Evolutionary conservation across 345 rosid species (phyloP).

Genomic region (Crucihimalaya himalaica): DNA sequence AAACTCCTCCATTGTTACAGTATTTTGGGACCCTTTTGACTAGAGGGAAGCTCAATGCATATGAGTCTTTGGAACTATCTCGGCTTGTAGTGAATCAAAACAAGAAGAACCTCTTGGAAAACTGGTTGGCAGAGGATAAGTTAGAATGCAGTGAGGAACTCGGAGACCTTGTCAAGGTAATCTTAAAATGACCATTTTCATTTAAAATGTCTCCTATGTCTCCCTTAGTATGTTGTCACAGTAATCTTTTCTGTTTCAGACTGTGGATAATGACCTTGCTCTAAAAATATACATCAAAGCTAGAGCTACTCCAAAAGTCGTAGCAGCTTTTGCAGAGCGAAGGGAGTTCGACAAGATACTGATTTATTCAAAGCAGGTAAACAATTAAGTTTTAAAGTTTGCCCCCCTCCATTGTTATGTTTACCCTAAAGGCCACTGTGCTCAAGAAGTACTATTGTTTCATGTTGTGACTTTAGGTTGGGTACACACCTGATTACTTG

Average conservation of each 20-base stretch:
- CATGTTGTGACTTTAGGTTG: conserved; percentile 65
- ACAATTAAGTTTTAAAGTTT: not conserved
- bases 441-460: conserved; percentile 20
- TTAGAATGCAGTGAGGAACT: conserved; percentile 98
- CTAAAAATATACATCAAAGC: conserved; percentile 97
- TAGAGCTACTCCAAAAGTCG: conserved; percentile 99
- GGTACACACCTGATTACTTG: conserved; percentile 96
- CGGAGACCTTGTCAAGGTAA: conserved; percentile 99
- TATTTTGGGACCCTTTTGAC: conserved; percentile 98
- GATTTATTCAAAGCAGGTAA: conserved; percentile 97
- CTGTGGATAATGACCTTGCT: conserved; percentile 99
- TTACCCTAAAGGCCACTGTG: conserved; percentile 14
- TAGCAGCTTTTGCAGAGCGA: conserved; percentile 99
- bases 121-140: conserved; percentile 99
- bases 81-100: conserved; percentile 99
- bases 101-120: conserved; percentile 98
- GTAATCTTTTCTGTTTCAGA: conserved; percentile 52
- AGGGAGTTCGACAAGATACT: conserved; percentile 98
- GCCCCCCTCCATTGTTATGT: not conserved
- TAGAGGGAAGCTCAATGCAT: conserved; percentile 93
- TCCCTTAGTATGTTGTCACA: conserved; percentile 18
- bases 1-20: conserved; percentile 96
- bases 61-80: conserved; percentile 96
- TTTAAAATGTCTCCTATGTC: conserved; percentile 8
- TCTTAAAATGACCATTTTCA: conserved; percentile 31